Percentiles rank a stretch among this genome's conserved stretches.
Evolutionary conservation across 495 filamentous ascomycete genomes (phyloP).

Genomic region (Acidomyces sp.): DNA sequence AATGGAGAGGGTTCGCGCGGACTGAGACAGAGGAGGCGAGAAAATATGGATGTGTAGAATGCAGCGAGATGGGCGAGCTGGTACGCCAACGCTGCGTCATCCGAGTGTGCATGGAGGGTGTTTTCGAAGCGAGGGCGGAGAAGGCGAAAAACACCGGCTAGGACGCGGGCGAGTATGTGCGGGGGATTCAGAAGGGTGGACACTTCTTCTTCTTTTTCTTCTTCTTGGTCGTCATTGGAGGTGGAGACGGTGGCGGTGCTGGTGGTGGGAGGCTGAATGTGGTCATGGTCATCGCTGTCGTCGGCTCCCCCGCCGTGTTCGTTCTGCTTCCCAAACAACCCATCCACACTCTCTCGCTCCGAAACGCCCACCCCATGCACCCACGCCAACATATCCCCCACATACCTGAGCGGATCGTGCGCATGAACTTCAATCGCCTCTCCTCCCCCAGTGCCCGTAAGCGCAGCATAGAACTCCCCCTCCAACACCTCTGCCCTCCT

Average conservation of each 20-base stretch:
- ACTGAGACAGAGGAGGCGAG: conserved; percentile 65
- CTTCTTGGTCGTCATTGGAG: no score
- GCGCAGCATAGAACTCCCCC: conserved; percentile 78
- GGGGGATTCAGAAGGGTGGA: no score
- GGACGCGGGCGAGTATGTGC: no score
- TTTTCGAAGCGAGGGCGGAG: conserved; percentile 77
- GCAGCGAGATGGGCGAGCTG: conserved; percentile 74
- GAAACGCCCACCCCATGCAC: conserved; percentile 85
- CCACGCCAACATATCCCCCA: conserved; percentile 98
- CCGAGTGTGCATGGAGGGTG: conserved; percentile 81
- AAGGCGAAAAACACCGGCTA: conserved; percentile 60
- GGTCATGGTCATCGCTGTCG: no score
- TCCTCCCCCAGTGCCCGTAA: conserved; percentile 60
- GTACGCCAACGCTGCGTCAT: conserved; percentile 78
- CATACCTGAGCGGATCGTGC: conserved; percentile 82
- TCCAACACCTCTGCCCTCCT: conserved; percentile 77
- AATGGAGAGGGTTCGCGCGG: conserved; percentile 56
- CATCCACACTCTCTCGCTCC: conserved; percentile 83
- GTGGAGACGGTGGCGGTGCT: no score
- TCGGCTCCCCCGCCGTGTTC: no score
- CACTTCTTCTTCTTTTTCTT: no score
- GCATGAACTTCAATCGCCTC: conserved; percentile 93
- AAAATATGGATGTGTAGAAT: conserved; percentile 81
- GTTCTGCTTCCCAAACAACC: no score
- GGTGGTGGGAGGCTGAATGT: no score